Base-by-base conservation (phyloP, 139 green algal species). In the Monoraphidium neglectum region DNA sequence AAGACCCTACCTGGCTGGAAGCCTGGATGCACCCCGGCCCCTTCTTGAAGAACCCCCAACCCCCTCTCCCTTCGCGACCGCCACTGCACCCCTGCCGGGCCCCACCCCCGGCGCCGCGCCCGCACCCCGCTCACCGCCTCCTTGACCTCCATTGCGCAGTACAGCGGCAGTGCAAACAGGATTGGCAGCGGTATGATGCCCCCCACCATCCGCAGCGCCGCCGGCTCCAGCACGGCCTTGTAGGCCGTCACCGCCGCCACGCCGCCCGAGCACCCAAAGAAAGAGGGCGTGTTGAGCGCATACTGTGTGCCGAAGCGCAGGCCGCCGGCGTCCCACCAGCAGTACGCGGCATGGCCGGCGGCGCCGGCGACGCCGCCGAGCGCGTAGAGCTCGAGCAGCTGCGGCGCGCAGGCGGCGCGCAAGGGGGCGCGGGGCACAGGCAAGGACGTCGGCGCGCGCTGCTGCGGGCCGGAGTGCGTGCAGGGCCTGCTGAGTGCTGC, bases 241-340 rank as follows among this genome's bases (percentile, higher is more conserved):
- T 74, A 80, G 3, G 62, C 64, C 26, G 54, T 56, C 6, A 80
- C 53, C 16, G 74, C 74, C 30, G 74, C 74, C 33, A 70, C 65
- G 40, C 49, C 46, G 26, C 74, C 74, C 30, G 74, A 80, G 37
- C 65, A 80, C 15, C 74, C 74, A 15, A 80, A 16, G 10, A 75
- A 30, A 21, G 49, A 64, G 30, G 74, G 74, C 47, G 74, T 80
- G 74, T 80, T 80, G 74, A 69, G 21, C 0, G 74, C 74, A 38
- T 75, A 80, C 36, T 36, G 51, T 2, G 62, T 40, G 18, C 73
- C 73, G 51, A 56, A 79, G 30, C 72, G 24, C 18, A 40, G 13
- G 56, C 73, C 73, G 57, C 38, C 24, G 18, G 73, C 63, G 49
- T 79, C 73, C 43, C 23, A 66, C 73, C 73, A 79, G 63, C 47